A percentile compares a stretch with the other conserved stretches of the same genome.
These are phyloP conservation scores for Penicillium diatomitis DNA, from an alignment of 495 filamentous ascomycete genomes.

Conservation along the genomic window DNA sequence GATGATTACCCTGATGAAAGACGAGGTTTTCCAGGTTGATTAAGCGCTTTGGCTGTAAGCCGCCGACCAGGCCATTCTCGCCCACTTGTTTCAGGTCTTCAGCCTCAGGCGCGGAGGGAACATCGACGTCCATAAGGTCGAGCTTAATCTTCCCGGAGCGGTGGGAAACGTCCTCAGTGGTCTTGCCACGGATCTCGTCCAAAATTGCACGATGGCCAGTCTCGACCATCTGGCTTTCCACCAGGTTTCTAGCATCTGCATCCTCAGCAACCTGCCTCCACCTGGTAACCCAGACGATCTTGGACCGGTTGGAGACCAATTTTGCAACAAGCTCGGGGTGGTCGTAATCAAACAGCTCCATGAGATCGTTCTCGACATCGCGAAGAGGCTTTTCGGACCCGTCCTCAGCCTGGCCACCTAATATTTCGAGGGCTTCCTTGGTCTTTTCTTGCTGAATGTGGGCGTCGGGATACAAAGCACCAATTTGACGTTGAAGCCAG, in stretches of 20 bases:
- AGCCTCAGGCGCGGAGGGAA: conserved; percentile 48
- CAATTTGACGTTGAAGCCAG: conserved; percentile 93
- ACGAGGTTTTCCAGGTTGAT: conserved; percentile 94
- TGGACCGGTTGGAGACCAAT: conserved; percentile 84
- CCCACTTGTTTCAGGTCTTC: conserved; percentile 39
- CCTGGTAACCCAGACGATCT: conserved; percentile 89
- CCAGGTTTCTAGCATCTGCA: conserved; percentile 60
- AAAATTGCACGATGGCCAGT: conserved; percentile 81
- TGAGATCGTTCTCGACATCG: conserved; percentile 95
- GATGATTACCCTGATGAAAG: conserved; percentile 95
- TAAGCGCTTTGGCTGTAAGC: conserved; percentile 75
- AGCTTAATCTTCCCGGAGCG: conserved; percentile 70
- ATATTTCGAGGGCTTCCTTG: conserved; percentile 64
- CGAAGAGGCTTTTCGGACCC: conserved; percentile 72
- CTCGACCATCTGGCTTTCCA: conserved; percentile 84
- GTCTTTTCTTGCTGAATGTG: conserved; percentile 89
- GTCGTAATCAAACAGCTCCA: conserved; percentile 97
- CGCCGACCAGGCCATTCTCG: conserved; percentile 65
- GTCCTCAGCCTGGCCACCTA: conserved; percentile 68
- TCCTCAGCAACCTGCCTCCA: conserved; percentile 79
- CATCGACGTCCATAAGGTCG: conserved; percentile 84
- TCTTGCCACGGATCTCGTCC: conserved; percentile 67
- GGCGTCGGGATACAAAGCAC: conserved; percentile 75
- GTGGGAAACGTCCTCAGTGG: conserved; percentile 41
- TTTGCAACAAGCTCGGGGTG: conserved; percentile 88